Evolutionary conservation across 164 flowering plant species (phyloP), one percentile per base, ranked within the genome.

Genomic region (Cinnamomum chago): DNA sequence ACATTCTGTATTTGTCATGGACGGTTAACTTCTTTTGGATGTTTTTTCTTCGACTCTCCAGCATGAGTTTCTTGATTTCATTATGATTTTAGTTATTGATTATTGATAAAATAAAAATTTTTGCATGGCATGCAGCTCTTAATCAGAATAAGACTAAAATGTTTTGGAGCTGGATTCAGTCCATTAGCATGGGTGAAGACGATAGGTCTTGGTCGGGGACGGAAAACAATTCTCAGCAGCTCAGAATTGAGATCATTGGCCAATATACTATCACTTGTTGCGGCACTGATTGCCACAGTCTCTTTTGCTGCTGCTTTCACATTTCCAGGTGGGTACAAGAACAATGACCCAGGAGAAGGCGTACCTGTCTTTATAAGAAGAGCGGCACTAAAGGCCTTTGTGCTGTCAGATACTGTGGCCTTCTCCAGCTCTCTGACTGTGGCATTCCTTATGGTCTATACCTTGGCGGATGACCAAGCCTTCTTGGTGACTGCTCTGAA

Each of bases 131-230:
- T 3, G 33, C 5, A 6, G 10, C 0, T 0, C 0, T 0, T 6
- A 0, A 7, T 7, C 1, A 1, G 47, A 7, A 5, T 1, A 1
- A 7, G 0, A 35, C 47, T 35, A 0, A 0, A 6, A 0, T 1
- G 9, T 35, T 35, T 6, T 5, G 47, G 47, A 35, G 60, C 60
- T 14, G 20, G 1, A 15, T 2, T 17, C 6, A 55, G 60, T 14
- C 20, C 60, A 15, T 55, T 55, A 5, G 5, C 6, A 55, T 3
- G 60, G 60, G 5, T 14, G 20, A 18, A 5, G n/a, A 55, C 5
- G 60, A 55, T 55, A n/a, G 60, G 6, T 55, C 1, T 14, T 55
- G 3, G 18, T 0, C 6, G 18, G 6, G 3, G n/a, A 5, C 0
- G 3, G 6, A 0, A 0, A 55, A 0, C n/a, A 17, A 0, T 1